A percentile compares a stretch with the other conserved stretches of the same genome.
Evolutionary conservation across 2,329 filamentous ascomycete species (phyloP).

Genomic region (Torrubiella hemipterigena): DNA sequence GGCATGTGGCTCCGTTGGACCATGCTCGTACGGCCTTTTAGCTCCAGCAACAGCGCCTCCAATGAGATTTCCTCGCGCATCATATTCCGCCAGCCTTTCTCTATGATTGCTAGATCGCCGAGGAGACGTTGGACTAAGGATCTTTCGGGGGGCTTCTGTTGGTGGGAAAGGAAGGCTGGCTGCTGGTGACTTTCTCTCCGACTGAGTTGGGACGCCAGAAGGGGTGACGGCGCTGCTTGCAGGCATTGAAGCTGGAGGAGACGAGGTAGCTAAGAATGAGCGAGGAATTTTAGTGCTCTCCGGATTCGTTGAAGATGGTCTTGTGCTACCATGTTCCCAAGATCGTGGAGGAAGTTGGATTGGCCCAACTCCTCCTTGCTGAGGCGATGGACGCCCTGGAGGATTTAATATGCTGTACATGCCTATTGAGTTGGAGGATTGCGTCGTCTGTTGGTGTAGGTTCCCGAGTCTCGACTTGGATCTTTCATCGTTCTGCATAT

Average conservation of each 20-base stretch:
- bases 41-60: slow-evolving; percentile 13
- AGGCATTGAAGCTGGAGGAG: slow-evolving; percentile 21
- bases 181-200: slow-evolving; percentile 20
- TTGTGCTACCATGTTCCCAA: slow-evolving; percentile 9
- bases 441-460: slow-evolving; percentile 13
- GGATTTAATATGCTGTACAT: slow-evolving; percentile 27
- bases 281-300: slow-evolving; percentile 13
- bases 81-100: too few species aligned
- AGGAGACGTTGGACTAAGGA: slow-evolving; percentile 18
- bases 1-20: slow-evolving; percentile 14
- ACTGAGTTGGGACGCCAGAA: slow-evolving; percentile 14
- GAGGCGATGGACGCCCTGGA: slow-evolving; percentile 13
- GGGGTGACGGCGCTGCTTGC: slow-evolving; percentile 12
- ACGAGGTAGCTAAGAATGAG: slow-evolving; percentile 17
- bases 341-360: slow-evolving; percentile 10
- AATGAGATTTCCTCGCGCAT: slow-evolving; percentile 15
- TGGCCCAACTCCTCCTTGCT: slow-evolving; percentile 9
- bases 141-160: slow-evolving; percentile 15
- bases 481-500: slow-evolving; percentile 19
- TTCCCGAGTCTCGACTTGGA: slow-evolving; percentile 6
- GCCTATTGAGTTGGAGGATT: slow-evolving; percentile 16
- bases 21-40: slow-evolving; percentile 20
- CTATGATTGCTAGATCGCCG: too few species aligned
- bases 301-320: slow-evolving; percentile 10
- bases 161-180: slow-evolving; percentile 18